These are phyloP conservation scores for Trichoderma cornu-damae DNA, from an alignment of 2,329 filamentous ascomycete species.

Conservation along the genomic window DNA sequence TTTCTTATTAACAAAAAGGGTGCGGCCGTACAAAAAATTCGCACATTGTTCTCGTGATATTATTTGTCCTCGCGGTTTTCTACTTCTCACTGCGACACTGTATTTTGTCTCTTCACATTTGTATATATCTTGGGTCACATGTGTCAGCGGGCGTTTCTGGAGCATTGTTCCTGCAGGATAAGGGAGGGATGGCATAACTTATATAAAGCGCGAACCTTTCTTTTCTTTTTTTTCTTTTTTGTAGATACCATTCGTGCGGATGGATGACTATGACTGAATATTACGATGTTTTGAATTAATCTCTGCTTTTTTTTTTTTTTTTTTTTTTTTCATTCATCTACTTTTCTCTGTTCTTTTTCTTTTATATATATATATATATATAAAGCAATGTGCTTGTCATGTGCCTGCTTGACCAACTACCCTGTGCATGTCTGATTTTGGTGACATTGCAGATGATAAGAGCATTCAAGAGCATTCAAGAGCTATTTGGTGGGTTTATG, in stretches of 20 bases:
- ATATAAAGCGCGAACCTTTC: slow-evolving; percentile 9
- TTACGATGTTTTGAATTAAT: background rate
- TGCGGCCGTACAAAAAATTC: slow-evolving; percentile 8
- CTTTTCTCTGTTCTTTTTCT: too few relatives aligned
- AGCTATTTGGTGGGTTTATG: too few relatives aligned
- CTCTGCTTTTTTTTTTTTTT: background rate
- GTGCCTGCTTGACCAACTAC: too few relatives aligned
- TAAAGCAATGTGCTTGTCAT: too few relatives aligned
- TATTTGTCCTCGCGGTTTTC: background rate
- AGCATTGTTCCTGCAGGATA: slow-evolving; percentile 2
- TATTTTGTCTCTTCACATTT: background rate
- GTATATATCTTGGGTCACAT: background rate
- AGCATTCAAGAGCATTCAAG: too few relatives aligned
- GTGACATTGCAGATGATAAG: too few relatives aligned
- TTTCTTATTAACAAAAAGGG: background rate
- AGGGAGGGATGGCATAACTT: background rate
- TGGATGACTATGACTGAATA: slow-evolving; percentile 1
- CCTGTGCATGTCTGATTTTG: too few relatives aligned
- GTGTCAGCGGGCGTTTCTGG: slow-evolving; percentile 21
- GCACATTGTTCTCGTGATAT: slow-evolving; percentile 10
- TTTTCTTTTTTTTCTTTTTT: too few relatives aligned
- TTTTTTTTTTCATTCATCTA: too few relatives aligned
- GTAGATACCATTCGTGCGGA: slow-evolving; percentile 12
- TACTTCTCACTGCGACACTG: background rate
- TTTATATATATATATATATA: too few relatives aligned